Base-by-base conservation (phyloP, 768 basidiomycete genomes). In the Pulveroboletus frians region DNA sequence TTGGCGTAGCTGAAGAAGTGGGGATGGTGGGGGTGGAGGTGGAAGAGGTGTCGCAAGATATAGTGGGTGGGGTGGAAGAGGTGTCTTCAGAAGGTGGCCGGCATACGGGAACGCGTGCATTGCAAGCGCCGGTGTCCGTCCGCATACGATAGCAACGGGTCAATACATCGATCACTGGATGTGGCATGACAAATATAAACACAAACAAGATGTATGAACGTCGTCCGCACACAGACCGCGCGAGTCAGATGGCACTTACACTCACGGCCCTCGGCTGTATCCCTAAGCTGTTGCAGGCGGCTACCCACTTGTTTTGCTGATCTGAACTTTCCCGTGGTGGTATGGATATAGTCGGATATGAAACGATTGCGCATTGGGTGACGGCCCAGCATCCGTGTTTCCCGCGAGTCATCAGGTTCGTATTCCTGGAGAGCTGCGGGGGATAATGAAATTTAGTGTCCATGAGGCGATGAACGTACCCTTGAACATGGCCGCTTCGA, bases 261-360 rank as follows among this genome's bases (percentile, higher is more conserved):
- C 63, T 78, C 72, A 64, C 84, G 84, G 34, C 85, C 85, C 41
- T 84, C 80, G 56, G 80, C 77, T 3, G 84, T 84, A 64, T 89
- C 85, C 56, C 85, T 71, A 45, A 89, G 76, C 60, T 88, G 86
- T 61, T 89, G 87, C 29, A 89, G 71, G 47, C 87, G 84, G 60
- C 84, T 86, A 49, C 87, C 86, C 40, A 89, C 86, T 66, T 88
- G 86, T 64, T 88, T 88, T 20, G 86, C 78, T 8, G 84, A 83
- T 51, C 87, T 76, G 52, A 76, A 73, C 63, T 83, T 81, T 20
- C 86, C 84, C 0, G 87, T 89, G 53, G 75, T 77, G 31, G 73
- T 72, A 61, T 73, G 80, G 61, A 89, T 88, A 68, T 84, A 82
- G 55, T 89, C 84, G 44, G 86, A 85, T 53, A 88, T 85, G 67